These are phyloP conservation scores for Pyrenochaeta sp. DNA, from an alignment of 2,329 filamentous ascomycete species.

Conservation along the genomic window DNA sequence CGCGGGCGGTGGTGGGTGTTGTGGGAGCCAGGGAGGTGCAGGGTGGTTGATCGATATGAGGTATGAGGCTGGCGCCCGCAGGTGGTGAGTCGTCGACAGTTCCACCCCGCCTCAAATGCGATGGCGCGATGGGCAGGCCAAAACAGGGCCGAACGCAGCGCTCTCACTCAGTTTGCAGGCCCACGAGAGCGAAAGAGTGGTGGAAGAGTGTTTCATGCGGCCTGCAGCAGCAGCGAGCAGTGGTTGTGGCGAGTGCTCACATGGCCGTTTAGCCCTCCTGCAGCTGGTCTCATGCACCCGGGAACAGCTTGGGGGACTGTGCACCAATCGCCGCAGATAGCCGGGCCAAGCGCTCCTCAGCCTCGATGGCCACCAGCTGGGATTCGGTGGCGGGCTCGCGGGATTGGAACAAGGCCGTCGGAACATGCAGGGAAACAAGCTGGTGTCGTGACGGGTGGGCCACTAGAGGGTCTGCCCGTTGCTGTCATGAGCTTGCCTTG, in stretches of 20 bases:
- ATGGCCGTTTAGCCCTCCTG: constrained; percentile 29
- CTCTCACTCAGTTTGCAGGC: constrained; percentile 12
- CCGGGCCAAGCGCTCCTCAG: constrained; percentile 38
- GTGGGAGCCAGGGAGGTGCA: constrained; percentile 34
- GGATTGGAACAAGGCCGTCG: constrained; percentile 23
- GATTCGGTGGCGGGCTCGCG: constrained; percentile 20
- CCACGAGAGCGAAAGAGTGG: constrained; percentile 16
- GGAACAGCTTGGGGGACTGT: constrained; percentile 17
- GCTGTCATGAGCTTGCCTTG: neutral
- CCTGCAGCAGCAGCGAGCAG: constrained; percentile 25
- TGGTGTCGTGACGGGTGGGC: constrained; percentile 13
- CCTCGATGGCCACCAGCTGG: constrained; percentile 32
- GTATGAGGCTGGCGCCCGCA: constrained; percentile 3
- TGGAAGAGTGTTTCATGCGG: constrained; percentile 39
- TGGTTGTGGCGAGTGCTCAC: constrained; percentile 42
- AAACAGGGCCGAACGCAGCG: constrained; percentile 17
- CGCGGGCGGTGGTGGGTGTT: constrained; percentile 41
- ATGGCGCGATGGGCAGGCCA: constrained; percentile 14
- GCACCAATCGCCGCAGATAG: constrained; percentile 39
- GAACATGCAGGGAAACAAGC: constrained; percentile 17
- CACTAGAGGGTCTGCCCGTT: too few species aligned
- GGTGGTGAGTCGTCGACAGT: constrained; percentile 3
- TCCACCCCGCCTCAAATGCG: constrained; percentile 32
- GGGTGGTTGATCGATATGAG: constrained; percentile 12
- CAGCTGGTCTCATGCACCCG: constrained; percentile 25